Evolutionary conservation across 768 basidiomycete species (phyloP).

Genomic region (Myochromella boudieri): DNA sequence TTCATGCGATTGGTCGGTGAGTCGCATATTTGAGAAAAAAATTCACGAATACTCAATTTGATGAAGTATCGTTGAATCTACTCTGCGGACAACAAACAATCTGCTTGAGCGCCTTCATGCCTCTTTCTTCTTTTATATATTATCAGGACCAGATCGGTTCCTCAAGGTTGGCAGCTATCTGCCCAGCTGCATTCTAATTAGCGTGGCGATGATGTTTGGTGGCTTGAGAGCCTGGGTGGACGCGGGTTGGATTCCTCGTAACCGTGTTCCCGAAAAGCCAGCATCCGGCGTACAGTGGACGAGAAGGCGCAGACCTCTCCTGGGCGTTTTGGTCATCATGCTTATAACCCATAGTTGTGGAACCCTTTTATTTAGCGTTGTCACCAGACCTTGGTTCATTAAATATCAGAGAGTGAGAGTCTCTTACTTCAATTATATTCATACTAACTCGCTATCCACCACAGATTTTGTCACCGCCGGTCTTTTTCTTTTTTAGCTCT

Average conservation of each 20-base stretch:
- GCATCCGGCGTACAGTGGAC: constrained; percentile 34
- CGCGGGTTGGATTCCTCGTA: constrained; percentile 50
- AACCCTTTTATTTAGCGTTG: constrained; percentile 43
- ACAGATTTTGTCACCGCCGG: constrained; percentile 23
- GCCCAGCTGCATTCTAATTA: constrained; percentile 83
- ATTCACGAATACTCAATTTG: constrained; percentile 10
- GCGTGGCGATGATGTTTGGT: constrained; percentile 81
- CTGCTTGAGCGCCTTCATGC: constrained; percentile 94
- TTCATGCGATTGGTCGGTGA: constrained; percentile 87
- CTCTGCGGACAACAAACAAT: constrained; percentile 89
- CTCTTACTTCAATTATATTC: not conserved
- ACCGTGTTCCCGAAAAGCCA: constrained; percentile 20
- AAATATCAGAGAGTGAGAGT: constrained; percentile 38
- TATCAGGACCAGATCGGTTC: constrained; percentile 63
- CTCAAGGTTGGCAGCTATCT: constrained; percentile 90
- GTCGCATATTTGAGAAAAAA: constrained; percentile 19
- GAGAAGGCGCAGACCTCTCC: constrained; percentile 51
- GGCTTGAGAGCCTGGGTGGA: constrained; percentile 76
- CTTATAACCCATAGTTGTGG: constrained; percentile 57
- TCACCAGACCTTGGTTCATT: constrained; percentile 47
- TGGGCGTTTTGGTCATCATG: constrained; percentile 54
- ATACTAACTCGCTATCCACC: constrained; percentile 1
- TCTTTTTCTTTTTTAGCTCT: constrained; percentile 28
- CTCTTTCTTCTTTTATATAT: constrained; percentile 95
- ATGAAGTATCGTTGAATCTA: constrained; percentile 78